These are phyloP conservation scores for Pyrus communis DNA, from an alignment of 306 rosid species.

Conservation along the genomic window DNA sequence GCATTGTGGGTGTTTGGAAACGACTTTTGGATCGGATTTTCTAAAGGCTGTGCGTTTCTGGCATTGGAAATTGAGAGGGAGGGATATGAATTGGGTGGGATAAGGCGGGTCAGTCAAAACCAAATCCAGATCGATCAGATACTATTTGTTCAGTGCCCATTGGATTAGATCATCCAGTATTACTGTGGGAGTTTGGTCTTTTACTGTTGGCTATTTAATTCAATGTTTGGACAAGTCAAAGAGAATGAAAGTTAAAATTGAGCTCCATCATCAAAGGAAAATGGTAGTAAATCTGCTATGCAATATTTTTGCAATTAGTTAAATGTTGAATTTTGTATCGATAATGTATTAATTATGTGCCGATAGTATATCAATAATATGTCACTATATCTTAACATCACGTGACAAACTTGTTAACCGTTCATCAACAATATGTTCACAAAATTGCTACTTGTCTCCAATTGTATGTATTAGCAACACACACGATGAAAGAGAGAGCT, in stretches of 20 bases:
- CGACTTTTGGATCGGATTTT: background rate
- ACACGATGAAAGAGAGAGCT: too few relatives aligned
- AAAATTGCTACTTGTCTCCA: too few relatives aligned
- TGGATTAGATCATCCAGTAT: background rate
- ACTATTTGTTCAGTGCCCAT: background rate
- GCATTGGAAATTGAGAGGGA: background rate
- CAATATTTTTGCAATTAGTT: too few relatives aligned
- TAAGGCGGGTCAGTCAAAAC: background rate
- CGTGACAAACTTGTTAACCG: too few relatives aligned
- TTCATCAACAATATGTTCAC: too few relatives aligned
- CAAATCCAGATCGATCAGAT: background rate
- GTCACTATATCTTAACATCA: too few relatives aligned
- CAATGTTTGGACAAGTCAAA: background rate
- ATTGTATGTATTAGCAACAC: too few relatives aligned
- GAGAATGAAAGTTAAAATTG: background rate
- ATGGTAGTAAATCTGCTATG: too few relatives aligned
- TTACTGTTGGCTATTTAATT: background rate
- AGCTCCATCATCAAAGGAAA: background rate
- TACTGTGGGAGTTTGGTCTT: background rate
- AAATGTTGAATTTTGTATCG: too few relatives aligned
- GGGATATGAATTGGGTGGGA: background rate
- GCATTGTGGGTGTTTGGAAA: conserved; percentile 19
- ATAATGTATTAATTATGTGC: too few relatives aligned
- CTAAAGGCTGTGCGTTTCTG: background rate
- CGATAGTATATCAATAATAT: too few relatives aligned